These are phyloP conservation scores for Melastoma malabathricum DNA, from an alignment of 345 rosid species.

Conservation along the genomic window DNA sequence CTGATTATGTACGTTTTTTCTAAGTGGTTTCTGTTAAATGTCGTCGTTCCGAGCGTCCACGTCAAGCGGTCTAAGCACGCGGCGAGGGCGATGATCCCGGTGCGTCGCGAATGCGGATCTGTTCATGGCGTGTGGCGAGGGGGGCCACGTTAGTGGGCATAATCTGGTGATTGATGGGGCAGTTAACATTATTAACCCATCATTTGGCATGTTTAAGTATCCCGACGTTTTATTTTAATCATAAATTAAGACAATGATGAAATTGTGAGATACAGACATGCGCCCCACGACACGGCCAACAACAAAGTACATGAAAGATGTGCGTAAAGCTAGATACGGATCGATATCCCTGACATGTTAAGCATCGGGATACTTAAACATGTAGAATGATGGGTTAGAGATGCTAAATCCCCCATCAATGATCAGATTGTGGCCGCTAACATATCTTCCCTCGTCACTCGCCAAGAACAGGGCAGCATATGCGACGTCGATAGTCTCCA, in stretches of 20 bases:
- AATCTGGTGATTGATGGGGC: constrained; percentile 37
- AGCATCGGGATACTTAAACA: constrained; percentile 19
- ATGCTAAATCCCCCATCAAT: constrained; percentile 37
- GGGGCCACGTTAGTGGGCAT: constrained; percentile 34
- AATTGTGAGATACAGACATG: no score
- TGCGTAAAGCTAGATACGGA: no score
- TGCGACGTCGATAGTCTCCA: constrained; percentile 34
- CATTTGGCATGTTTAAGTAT: constrained; percentile 12
- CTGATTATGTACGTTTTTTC: no score
- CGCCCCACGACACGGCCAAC: no score
- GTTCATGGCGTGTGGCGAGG: constrained; percentile 40
- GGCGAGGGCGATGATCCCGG: constrained; percentile 25
- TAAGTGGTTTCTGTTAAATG: no score
- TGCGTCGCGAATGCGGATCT: constrained; percentile 23
- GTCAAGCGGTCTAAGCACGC: constrained; percentile 28
- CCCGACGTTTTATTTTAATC: not conserved
- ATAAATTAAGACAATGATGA: no score
- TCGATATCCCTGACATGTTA: no score
- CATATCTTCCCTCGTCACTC: constrained; percentile 36
- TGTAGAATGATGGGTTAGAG: constrained; percentile 18
- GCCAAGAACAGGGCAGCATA: constrained; percentile 37
- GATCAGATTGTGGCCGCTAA: constrained; percentile 35
- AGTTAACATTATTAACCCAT: constrained; percentile 24
- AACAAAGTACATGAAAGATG: no score
- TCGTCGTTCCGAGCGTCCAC: no score